These are phyloP conservation scores for Pichia phayaonensis DNA, from an alignment of 805 yeast species.

Conservation along the genomic window DNA sequence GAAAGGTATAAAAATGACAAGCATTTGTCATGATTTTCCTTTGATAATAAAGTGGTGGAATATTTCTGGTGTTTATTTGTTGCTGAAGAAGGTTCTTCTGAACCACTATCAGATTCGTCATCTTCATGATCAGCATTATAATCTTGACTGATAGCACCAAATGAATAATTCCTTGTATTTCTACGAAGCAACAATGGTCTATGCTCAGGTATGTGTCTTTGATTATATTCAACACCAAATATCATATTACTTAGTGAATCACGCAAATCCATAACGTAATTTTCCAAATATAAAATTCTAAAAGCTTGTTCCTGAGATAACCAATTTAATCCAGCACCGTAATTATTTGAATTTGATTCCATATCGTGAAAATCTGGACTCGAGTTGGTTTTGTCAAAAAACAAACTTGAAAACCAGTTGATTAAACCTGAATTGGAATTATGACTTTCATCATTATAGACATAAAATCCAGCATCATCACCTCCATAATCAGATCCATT, in stretches of 20 bases:
- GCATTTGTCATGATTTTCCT: conserved; percentile 34
- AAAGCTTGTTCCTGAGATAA: conserved; percentile 5
- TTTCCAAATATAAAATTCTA: conserved; percentile 5
- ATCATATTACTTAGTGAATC: conserved; percentile 1
- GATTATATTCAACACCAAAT: background rate
- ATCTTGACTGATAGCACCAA: conserved; percentile 3
- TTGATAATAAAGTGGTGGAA: conserved; percentile 14
- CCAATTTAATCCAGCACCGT: conserved; percentile 10
- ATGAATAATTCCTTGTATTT: conserved; percentile 6
- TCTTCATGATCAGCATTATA: conserved; percentile 7
- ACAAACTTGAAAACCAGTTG: conserved; percentile 4
- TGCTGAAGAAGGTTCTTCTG: background rate
- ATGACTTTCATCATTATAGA: conserved; percentile 29
- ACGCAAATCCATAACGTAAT: conserved; percentile 2
- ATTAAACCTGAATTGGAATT: conserved; percentile 5
- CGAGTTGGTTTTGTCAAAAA: conserved; percentile 30
- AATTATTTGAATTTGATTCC: conserved; percentile 11
- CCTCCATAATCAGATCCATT: conserved; percentile 47
- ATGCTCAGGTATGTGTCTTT: background rate
- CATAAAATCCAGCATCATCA: conserved; percentile 30
- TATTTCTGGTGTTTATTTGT: background rate
- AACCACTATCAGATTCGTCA: conserved; percentile 7
- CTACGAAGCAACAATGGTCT: conserved; percentile 2
- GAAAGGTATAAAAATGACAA: conserved; percentile 37
- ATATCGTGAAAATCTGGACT: conserved; percentile 32